A percentile compares a stretch with the other conserved stretches of the same genome.
phyloP scores from a whole-genome alignment of 164 flowering plant genomes.

The Euptelea pleiosperma region DNA sequence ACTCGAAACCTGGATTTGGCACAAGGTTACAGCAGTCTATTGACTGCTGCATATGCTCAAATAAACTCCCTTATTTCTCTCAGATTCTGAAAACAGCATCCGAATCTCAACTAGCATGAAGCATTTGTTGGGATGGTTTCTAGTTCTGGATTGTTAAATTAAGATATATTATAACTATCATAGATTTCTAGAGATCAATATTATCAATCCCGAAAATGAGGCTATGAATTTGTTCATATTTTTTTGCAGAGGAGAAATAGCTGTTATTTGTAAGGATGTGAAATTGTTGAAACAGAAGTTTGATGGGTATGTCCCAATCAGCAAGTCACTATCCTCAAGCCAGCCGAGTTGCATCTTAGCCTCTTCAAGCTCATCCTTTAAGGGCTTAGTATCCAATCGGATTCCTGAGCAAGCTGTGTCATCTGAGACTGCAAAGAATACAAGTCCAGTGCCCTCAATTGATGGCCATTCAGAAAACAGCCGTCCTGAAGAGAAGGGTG shows the following conservation, averaged over 20 bases:
- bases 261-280: conserved; percentile 85
- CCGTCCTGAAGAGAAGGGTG: conserved; percentile 14
- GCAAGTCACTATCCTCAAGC: conserved; percentile 57
- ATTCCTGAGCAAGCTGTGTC: conserved; percentile 18
- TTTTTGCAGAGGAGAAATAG: conserved; percentile 95
- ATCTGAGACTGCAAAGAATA: conserved; percentile 16
- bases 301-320: conserved; percentile 49
- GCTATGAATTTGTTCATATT: no score
- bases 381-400: conserved; percentile 27
- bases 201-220: no score
- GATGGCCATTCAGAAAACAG: conserved; percentile 14
- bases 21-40: no score
- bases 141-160: no score
- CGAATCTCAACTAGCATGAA: background rate
- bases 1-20: no score
- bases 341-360: conserved; percentile 59
- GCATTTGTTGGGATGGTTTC: background rate
- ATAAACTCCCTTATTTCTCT: no score
- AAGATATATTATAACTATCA: no score
- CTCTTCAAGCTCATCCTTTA: conserved; percentile 51
- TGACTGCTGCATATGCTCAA: no score
- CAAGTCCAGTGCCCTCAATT: conserved; percentile 25
- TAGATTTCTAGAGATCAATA: background rate
- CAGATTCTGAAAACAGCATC: no score
- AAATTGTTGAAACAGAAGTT: conserved; percentile 61